Conservation (phyloP, 108 stramenopile genomes). For the Fistulifera pelliculosa region DNA sequence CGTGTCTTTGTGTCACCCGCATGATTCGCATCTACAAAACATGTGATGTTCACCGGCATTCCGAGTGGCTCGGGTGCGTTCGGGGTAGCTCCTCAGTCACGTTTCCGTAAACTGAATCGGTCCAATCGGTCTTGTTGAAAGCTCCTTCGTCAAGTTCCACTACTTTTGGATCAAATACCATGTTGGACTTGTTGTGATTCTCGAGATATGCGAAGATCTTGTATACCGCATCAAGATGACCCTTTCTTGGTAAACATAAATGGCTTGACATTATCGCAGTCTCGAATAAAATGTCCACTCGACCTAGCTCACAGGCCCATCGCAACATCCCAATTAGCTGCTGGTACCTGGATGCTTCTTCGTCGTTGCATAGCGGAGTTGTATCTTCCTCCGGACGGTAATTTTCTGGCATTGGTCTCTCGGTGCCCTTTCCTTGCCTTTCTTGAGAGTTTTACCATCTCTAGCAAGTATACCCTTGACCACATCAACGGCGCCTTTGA, state of each 20-base stretch:
- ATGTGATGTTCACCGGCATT: constrained; percentile 6
- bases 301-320: constrained; percentile 32
- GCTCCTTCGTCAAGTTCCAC: background rate
- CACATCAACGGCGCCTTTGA: constrained; percentile 13
- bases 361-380: background rate
- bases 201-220: constrained; percentile 36
- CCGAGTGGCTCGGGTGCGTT: constrained; percentile 10
- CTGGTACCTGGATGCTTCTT: background rate
- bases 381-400: background rate
- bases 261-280: constrained; percentile 36
- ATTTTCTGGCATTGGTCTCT: background rate
- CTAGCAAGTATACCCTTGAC: constrained; percentile 13
- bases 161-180: constrained; percentile 19
- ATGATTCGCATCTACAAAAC: constrained; percentile 6
- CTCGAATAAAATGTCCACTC: constrained; percentile 29
- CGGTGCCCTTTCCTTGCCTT: background rate
- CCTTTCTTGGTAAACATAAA: constrained; percentile 34
- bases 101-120: constrained; percentile 12
- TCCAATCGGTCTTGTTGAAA: constrained; percentile 7
- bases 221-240: constrained; percentile 31
- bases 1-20: constrained; percentile 3
- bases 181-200: constrained; percentile 1
- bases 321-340: constrained; percentile 7
- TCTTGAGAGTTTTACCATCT: background rate
- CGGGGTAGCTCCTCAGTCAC: constrained; percentile 6